Conservation (phyloP, 768 basidiomycete genomes). For the Coprinopsis marcescibilis region DNA sequence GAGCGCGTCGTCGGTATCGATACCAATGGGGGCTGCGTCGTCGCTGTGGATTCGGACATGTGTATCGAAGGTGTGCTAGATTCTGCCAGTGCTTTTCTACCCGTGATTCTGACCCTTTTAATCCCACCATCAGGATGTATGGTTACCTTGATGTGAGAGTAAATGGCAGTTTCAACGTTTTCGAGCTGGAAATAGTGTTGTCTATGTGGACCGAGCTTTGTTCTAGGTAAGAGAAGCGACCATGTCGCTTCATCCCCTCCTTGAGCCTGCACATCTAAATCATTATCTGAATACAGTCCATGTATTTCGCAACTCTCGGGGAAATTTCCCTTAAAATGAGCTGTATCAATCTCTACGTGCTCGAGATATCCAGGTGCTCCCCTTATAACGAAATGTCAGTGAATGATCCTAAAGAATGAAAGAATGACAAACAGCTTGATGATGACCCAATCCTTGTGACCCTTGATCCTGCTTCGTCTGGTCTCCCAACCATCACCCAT, state of each 20-base stretch:
- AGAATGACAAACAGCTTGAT: conserved; percentile 67
- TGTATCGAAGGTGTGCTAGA: conserved; percentile 3
- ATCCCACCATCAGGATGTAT: conserved; percentile 95
- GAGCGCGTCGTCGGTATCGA: neutral
- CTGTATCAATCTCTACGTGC: conserved; percentile 84
- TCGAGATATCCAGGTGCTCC: conserved; percentile 72
- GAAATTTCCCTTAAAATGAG: conserved; percentile 94
- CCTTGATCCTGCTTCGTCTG: conserved; percentile 72
- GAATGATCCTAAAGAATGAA: neutral
- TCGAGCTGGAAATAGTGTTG: conserved; percentile 87
- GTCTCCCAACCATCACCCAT: conserved; percentile 99
- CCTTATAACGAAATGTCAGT: conserved; percentile 30
- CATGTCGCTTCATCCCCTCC: conserved; percentile 47
- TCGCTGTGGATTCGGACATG: neutral
- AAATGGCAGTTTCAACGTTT: conserved; percentile 48
- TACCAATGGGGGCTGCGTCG: neutral
- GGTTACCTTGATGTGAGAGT: conserved; percentile 82
- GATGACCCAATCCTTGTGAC: conserved; percentile 88
- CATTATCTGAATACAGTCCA: conserved; percentile 37
- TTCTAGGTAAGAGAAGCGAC: conserved; percentile 68
- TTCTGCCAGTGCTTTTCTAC: conserved; percentile 43
- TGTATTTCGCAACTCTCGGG: conserved; percentile 84
- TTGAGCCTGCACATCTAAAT: conserved; percentile 33
- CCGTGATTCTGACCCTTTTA: conserved; percentile 84
- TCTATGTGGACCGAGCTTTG: conserved; percentile 81